Base-by-base conservation (phyloP, 306 rosid species). In the Malus orientalis region DNA sequence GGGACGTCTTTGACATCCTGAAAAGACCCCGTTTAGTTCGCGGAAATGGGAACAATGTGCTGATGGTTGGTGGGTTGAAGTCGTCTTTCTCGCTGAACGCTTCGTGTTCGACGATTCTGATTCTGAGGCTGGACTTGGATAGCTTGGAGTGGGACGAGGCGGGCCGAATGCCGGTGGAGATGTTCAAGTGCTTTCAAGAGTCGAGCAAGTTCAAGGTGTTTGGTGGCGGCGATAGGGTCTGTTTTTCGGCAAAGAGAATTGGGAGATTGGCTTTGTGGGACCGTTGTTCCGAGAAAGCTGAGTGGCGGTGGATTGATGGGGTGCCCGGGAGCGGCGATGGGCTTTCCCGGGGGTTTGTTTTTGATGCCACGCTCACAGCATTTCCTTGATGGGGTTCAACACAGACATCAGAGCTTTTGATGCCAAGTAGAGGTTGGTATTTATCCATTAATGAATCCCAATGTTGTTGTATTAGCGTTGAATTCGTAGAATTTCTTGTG, bases 41-140 rank as follows among this genome's bases (percentile, higher is more conserved):
- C 1, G 94, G 93, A 1, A 74, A 22, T 23, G 95, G 88, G 13
- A 85, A 82, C 33, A 67, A 81, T 78, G 74, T 94, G 15, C 58
- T 94, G 80, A 91, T 94, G 98, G 82, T 89, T 6, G 98, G 98
- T 10, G 98, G 97, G 6, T 66, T 94, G 71, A 91, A 90, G 49
- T 87, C 95, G 0, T 90, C 97, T 10, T 89, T 89, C 77, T 87
- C 97, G 2, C 60, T 87, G 82, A 91, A 87, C 59, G 74, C 97
- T 8, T 83, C 87, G 22, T 94, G 96, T 81, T 94, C 96, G 40
- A 92, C 98, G 62, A 88, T 92, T 59, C 69, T 90, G 80, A 88
- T 94, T 33, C 77, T 89, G 51, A 75, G 93, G 81, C 85, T 94
- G 70, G 95, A 90, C 71, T 82, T 94, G 76, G 93, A 85, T 15